Conservation (phyloP, 441 rosid genomes). For the Isatis lusitanica region DNA sequence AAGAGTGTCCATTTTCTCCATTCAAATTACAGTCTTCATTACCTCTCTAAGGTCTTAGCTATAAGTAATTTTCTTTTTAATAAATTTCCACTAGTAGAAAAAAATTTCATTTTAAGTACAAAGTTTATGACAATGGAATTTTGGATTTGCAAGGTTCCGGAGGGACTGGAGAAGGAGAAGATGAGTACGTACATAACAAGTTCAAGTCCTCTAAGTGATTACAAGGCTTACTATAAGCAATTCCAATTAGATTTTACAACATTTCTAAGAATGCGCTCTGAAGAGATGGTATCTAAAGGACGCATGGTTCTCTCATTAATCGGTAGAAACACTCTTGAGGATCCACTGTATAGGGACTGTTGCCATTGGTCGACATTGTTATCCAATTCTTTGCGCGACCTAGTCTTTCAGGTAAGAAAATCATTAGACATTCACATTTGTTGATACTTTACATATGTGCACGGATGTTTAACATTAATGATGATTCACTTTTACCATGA, state of each 20-base stretch:
- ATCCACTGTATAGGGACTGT: conserved; percentile 30
- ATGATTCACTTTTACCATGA: too few species aligned
- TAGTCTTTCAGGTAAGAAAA: conserved; percentile 31
- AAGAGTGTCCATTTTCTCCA: conserved; percentile 39
- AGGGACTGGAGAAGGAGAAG: conserved; percentile 29
- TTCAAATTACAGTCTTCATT: conserved; percentile 43
- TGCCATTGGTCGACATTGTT: conserved; percentile 36
- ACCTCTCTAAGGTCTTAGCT: conserved; percentile 46
- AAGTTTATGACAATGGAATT: not conserved
- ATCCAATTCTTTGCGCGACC: conserved; percentile 24
- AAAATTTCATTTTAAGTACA: not conserved
- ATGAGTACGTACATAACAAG: conserved; percentile 38
- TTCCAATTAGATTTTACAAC: conserved; percentile 37
- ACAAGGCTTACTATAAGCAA: conserved; percentile 39
- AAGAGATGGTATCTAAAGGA: conserved; percentile 40
- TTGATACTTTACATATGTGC: not conserved
- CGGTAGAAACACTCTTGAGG: conserved; percentile 35
- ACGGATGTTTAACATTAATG: not conserved
- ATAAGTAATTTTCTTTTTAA: not conserved
- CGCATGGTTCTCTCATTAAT: conserved; percentile 36
- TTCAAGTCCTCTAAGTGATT: conserved; percentile 32
- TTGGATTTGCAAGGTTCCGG: conserved; percentile 23
- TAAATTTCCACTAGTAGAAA: not conserved
- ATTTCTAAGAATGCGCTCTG: conserved; percentile 34
- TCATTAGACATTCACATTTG: not conserved